These are phyloP conservation scores for Gonapodya sp. DNA, from an alignment of 192 early-diverging fungal genomes.

Conservation along the genomic window DNA sequence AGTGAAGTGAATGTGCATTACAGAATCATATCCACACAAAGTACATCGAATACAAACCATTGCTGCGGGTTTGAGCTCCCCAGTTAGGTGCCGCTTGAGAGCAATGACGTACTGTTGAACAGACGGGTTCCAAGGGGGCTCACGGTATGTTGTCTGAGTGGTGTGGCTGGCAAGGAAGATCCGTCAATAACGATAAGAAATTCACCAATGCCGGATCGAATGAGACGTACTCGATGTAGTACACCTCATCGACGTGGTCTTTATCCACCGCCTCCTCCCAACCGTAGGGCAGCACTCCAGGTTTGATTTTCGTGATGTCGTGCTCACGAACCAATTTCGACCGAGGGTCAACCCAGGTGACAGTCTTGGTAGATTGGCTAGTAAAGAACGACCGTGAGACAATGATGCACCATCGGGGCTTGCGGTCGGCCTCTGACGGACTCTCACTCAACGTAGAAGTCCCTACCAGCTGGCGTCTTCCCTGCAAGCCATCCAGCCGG, in stretches of 20 bases:
- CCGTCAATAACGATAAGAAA: too few relatives aligned
- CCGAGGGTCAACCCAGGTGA: neutral
- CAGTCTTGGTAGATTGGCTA: neutral
- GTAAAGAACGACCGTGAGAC: too few relatives aligned
- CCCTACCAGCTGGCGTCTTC: neutral
- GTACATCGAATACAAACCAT: neutral
- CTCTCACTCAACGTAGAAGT: neutral
- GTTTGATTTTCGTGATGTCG: neutral
- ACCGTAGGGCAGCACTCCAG: neutral
- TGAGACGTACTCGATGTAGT: neutral
- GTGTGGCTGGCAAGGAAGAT: neutral
- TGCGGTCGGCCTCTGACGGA: neutral
- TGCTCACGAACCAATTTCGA: neutral
- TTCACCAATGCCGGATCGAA: too few relatives aligned
- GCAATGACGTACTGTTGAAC: neutral
- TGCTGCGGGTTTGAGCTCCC: neutral
- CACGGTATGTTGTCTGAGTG: neutral
- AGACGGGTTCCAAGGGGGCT: neutral
- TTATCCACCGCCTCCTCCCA: neutral
- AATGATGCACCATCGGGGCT: neutral
- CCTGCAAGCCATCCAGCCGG: neutral
- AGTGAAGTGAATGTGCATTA: too few relatives aligned
- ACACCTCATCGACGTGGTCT: neutral
- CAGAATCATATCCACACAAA: neutral
- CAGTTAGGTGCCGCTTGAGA: neutral